Base-by-base conservation (phyloP, 2,329 filamentous ascomycete species). In the Eutypa lata region DNA sequence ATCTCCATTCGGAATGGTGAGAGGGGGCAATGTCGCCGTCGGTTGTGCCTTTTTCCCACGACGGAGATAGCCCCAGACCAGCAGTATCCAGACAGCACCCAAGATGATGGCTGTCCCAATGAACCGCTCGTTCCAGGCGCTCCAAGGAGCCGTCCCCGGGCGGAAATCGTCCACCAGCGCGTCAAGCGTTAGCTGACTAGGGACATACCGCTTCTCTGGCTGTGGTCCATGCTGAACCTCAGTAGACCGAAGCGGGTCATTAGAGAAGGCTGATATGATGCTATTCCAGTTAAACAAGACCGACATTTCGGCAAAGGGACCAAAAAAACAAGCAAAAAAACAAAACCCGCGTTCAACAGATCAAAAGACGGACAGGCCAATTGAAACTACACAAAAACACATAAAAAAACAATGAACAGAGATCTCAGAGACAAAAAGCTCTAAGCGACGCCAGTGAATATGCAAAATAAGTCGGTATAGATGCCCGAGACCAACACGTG, bases 61-160 rank as follows among this genome's bases (percentile, higher is more conserved):
- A 38, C 35, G 40, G 7, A 57, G 42, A 48, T 40, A 55, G 10
- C 51, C 48, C 55, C 58, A 60, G 13, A 45, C 11, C 13, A 45
- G 21, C 11, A 45, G 42, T 42, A 59, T 42, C 11, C 54, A 42
- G 33, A 57, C 2, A 22, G 54, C 51, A 11, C 49, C 50, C 2
- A 61, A 40, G 13, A 61, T 22, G 38, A 57, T 45, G 31, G 49
- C 54, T 31, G 48, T 54, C 26, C 52, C 24, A 19, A 54, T 50
- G 45, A 61, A 26, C n/a, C 50, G 52, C 18, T 40, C 22, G 21
- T 28, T 26, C 42, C 26, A 31, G 6, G 26, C 26, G 26, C 26
- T 31, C 26, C 26, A 31, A 10, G 26, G 26, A 31, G 26, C 26
- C 26, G 26, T 31, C 10, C 5, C 26, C 6, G 26, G 26, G 26